A percentile compares a stretch with the other conserved stretches of the same genome.
Conservation (phyloP, 2,329 filamentous ascomycete species). For the Trichoderma harzianum region DNA sequence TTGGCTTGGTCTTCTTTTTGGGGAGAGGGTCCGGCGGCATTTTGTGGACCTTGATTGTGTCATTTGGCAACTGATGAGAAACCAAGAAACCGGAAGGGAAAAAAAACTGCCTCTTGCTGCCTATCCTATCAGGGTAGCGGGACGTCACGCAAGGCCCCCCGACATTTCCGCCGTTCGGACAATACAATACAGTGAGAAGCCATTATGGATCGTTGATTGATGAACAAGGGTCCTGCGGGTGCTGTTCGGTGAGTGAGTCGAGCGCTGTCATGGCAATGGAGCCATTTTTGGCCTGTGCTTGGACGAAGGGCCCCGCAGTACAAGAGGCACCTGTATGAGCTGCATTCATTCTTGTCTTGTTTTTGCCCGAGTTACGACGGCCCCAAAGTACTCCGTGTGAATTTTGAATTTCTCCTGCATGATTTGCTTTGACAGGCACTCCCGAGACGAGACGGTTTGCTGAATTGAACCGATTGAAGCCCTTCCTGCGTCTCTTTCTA, state of each 20-base stretch:
- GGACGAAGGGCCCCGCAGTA: background rate
- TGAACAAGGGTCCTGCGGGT: background rate
- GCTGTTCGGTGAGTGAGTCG: constrained; percentile 10
- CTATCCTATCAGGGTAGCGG: background rate
- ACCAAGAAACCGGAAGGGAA: background rate
- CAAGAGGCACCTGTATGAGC: background rate
- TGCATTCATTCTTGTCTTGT: background rate
- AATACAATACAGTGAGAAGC: background rate
- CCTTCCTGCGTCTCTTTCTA: background rate
- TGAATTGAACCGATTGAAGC: background rate
- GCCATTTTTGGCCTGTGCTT: constrained; percentile 2
- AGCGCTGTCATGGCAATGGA: constrained; percentile 1
- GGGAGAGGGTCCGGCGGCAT: background rate
- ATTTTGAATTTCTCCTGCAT: background rate
- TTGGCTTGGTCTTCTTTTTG: background rate
- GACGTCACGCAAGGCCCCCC: background rate
- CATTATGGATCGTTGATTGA: background rate
- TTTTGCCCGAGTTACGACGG: background rate
- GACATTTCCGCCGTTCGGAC: background rate
- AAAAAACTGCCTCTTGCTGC: background rate
- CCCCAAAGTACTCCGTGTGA: background rate
- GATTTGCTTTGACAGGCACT: background rate
- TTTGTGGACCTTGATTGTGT: constrained; percentile 10
- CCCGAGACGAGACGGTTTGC: background rate
- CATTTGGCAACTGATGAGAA: background rate